phyloP scores from a whole-genome alignment of 108 stramenopile genomes.

The Cyclotella distinguenda region DNA sequence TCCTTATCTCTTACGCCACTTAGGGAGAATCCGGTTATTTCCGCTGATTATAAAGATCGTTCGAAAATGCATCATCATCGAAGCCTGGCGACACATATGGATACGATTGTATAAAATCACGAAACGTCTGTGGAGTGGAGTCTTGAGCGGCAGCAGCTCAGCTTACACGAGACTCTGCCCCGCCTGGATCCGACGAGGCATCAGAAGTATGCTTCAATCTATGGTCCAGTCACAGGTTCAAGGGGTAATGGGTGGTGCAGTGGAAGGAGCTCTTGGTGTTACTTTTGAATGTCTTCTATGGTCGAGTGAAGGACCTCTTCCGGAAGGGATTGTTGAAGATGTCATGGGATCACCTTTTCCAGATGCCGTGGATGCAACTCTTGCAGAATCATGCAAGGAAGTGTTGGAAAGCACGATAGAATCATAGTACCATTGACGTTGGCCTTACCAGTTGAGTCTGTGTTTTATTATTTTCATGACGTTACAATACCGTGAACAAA shows the following conservation, averaged over 20 bases:
- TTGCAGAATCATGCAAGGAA: neutral
- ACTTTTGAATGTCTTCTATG: slow-evolving; percentile 8
- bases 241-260: slow-evolving; percentile 16
- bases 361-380: neutral
- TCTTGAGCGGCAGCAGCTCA: neutral
- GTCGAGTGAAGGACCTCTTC: neutral
- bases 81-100: slow-evolving; percentile 46
- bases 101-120: slow-evolving; percentile 23
- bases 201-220: slow-evolving; percentile 26
- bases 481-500: neutral
- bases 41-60: slow-evolving; percentile 20
- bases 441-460: slow-evolving; percentile 4
- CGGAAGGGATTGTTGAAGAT: neutral
- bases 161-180: slow-evolving; percentile 16
- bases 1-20: slow-evolving; percentile 30
- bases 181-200: slow-evolving; percentile 34
- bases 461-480: neutral
- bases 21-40: slow-evolving; percentile 9
- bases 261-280: slow-evolving; percentile 8
- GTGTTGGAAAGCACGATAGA: slow-evolving; percentile 8
- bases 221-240: slow-evolving; percentile 39
- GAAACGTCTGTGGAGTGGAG: slow-evolving; percentile 17
- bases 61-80: slow-evolving; percentile 42
- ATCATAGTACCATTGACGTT: neutral
- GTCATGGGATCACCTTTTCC: neutral